phyloP scores from a whole-genome alignment of 139 green algal species.

The Chlamydomonas incerta region DNA sequence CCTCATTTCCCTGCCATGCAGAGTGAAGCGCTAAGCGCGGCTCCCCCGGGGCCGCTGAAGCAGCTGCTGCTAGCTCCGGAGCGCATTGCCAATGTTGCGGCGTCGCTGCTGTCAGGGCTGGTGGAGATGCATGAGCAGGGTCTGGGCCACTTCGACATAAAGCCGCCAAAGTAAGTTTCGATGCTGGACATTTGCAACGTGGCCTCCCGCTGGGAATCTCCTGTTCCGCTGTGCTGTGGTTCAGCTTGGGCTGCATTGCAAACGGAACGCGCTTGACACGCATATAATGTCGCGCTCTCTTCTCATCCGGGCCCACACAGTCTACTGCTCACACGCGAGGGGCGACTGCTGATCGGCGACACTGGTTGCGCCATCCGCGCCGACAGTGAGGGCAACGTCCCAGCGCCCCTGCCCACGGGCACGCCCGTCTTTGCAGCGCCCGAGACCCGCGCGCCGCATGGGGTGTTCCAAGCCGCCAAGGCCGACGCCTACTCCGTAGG shows the following conservation, averaged over 20 bases:
- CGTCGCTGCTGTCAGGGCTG: not conserved
- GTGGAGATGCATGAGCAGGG: not conserved
- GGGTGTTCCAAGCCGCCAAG: not conserved
- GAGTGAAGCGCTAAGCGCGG: not conserved
- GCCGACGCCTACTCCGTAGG: constrained; percentile 18
- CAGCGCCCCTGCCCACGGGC: not conserved
- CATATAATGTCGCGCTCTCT: too few species aligned
- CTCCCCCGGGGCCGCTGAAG: not conserved
- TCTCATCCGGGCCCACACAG: too few species aligned
- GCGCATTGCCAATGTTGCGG: constrained; percentile 14
- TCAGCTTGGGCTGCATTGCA: too few species aligned
- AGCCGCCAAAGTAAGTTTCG: constrained; percentile 75
- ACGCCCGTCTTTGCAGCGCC: constrained; percentile 1
- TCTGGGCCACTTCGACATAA: constrained; percentile 83
- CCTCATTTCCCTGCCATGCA: not conserved
- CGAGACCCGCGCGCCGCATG: not conserved
- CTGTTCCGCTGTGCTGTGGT: too few species aligned
- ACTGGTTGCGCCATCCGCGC: not conserved
- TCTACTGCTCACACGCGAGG: constrained; percentile 60
- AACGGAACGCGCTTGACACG: too few species aligned
- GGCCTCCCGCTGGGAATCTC: too few species aligned
- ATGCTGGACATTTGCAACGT: too few species aligned
- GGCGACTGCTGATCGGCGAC: constrained; percentile 74
- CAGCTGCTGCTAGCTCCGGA: not conserved
- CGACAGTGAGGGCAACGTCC: not conserved